Evolutionary conservation across 805 yeast species (phyloP).

Genomic region (Lachancea dasiensis): DNA sequence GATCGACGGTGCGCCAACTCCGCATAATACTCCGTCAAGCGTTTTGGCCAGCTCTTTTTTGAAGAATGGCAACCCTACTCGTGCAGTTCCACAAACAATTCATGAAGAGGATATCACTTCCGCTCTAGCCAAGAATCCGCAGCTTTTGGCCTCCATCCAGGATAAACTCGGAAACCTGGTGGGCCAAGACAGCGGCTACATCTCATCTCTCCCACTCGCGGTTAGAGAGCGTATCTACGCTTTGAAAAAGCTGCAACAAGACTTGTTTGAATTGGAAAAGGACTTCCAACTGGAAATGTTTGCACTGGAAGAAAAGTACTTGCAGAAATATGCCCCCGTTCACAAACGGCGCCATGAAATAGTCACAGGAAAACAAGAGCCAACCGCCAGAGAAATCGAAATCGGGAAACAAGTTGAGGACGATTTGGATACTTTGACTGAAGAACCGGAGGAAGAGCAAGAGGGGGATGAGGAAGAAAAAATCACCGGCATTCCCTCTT

Average conservation of each 20-base stretch:
- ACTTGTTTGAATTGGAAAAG: conserved; percentile 77
- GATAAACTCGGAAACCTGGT: conserved; percentile 79
- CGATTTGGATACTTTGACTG: conserved; percentile 43
- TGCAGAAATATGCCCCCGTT: conserved; percentile 66
- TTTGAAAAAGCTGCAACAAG: conserved; percentile 72
- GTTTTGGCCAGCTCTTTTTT: conserved; percentile 63
- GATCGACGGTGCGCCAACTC: conserved; percentile 91
- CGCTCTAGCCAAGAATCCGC: conserved; percentile 71
- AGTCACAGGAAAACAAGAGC: conserved; percentile 67
- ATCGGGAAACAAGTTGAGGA: conserved; percentile 69
- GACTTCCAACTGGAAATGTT: conserved; percentile 87
- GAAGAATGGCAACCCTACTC: conserved; percentile 51
- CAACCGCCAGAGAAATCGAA: conserved; percentile 69
- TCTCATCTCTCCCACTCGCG: conserved; percentile 53
- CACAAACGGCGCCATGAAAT: conserved; percentile 67
- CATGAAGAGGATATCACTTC: conserved; percentile 51
- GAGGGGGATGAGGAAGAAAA: conserved; percentile 41
- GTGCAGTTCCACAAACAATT: conserved; percentile 58
- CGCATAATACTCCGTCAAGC: conserved; percentile 96
- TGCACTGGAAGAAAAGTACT: conserved; percentile 77
- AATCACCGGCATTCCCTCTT: conserved; percentile 78
- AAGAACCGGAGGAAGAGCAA: conserved; percentile 37
- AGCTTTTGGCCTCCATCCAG: conserved; percentile 78
- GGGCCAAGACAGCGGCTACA: conserved; percentile 83
- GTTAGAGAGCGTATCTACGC: conserved; percentile 77